These are phyloP conservation scores for Alopecurus myosuroides DNA, from an alignment of 176 grass and related monocot species.

Conservation along the genomic window DNA sequence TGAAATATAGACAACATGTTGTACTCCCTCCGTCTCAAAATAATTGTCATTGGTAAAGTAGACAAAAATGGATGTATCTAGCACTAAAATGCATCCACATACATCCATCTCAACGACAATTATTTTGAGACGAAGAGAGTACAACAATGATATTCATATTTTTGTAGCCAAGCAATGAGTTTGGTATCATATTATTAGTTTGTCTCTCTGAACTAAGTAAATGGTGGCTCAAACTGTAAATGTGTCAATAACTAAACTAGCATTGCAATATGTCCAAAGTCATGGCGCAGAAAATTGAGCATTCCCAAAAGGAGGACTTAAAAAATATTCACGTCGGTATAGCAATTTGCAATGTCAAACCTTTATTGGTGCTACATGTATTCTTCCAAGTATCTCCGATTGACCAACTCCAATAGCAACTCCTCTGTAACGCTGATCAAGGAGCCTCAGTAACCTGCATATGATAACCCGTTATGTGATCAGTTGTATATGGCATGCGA, in stretches of 20 bases:
- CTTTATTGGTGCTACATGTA: constrained; percentile 98
- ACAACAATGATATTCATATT: not conserved
- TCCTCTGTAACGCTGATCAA: constrained; percentile 85
- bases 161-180: not conserved
- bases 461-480: constrained; percentile 3
- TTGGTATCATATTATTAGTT: not conserved
- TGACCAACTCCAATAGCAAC: constrained; percentile 95
- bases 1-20: not conserved
- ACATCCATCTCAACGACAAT: too few relatives aligned
- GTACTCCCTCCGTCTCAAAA: too few relatives aligned
- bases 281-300: not conserved
- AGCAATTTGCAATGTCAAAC: constrained; percentile 34
- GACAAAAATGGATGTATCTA: too few relatives aligned
- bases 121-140: too few relatives aligned
- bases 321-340: constrained; percentile 6
- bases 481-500: constrained; percentile 1
- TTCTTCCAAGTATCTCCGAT: constrained; percentile 91
- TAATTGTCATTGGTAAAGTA: too few relatives aligned
- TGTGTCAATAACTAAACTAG: constrained; percentile 3
- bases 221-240: not conserved
- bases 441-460: constrained; percentile 83
- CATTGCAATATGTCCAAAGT: not conserved
- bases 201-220: not conserved
- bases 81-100: too few relatives aligned
- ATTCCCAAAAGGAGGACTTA: not conserved